Evolutionary conservation across 1,284 basidiomycete genomes (phyloP).

Genomic region (Cutaneotrichosporon curvatum): DNA sequence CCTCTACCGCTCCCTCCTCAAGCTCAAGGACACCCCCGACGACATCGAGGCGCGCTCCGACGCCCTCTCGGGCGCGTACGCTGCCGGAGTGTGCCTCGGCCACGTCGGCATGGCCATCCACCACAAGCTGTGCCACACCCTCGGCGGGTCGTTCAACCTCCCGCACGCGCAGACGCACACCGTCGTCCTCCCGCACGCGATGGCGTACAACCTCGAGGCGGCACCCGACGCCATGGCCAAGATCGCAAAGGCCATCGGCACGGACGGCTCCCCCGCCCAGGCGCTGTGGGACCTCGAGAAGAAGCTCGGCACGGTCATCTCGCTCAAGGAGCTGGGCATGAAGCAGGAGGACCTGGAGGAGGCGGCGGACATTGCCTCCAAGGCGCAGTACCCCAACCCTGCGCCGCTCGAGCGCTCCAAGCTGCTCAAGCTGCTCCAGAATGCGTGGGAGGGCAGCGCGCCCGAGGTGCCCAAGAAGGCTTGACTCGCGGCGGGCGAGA

Average conservation of each 20-base stretch:
- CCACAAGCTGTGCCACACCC: conserved; percentile 51
- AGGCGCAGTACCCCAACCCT: conserved; percentile 49
- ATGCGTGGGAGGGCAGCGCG: conserved; percentile 22
- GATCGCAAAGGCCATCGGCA: conserved; percentile 42
- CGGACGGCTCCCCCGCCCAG: conserved; percentile 40
- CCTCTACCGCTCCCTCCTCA: conserved; percentile 43
- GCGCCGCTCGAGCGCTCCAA: conserved; percentile 46
- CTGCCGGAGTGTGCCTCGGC: conserved; percentile 47
- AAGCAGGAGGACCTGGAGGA: conserved; percentile 49
- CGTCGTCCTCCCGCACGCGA: conserved; percentile 49
- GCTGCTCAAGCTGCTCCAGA: conserved; percentile 31
- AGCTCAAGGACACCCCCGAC: conserved; percentile 37
- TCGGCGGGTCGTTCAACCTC: conserved; percentile 48
- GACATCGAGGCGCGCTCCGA: conserved; percentile 46
- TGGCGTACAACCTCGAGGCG: conserved; percentile 48
- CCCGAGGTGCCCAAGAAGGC: no score
- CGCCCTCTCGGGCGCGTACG: conserved; percentile 49
- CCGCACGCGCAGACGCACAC: conserved; percentile 52
- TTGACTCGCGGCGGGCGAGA: no score
- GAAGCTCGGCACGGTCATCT: conserved; percentile 45
- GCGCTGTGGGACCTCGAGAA: conserved; percentile 48
- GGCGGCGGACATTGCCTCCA: conserved; percentile 48
- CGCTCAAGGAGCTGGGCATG: conserved; percentile 48
- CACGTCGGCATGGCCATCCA: conserved; percentile 49
- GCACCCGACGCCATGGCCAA: conserved; percentile 43